A percentile compares a stretch with the other conserved stretches of the same genome.
Conservation (phyloP, 768 basidiomycete species). For the Boletus pseudopeckii region DNA sequence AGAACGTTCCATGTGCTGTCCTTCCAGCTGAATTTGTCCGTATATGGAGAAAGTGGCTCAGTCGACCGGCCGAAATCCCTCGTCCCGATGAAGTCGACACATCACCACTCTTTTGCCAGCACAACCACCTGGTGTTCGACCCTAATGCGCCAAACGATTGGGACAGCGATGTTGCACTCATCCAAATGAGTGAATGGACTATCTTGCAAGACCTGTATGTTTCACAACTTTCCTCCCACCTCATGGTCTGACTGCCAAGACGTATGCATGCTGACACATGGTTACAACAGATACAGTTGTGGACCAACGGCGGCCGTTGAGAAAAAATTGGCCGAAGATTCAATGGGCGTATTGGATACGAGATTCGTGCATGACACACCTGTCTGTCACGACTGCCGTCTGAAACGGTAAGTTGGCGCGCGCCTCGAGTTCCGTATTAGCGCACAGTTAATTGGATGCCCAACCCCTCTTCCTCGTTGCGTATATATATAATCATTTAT, state of each 20-base stretch:
- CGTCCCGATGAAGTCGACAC: slow-evolving; percentile 68
- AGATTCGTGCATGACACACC: slow-evolving; percentile 47
- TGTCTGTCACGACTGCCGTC: slow-evolving; percentile 60
- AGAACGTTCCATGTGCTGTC: slow-evolving; percentile 53
- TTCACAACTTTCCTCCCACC: slow-evolving; percentile 6
- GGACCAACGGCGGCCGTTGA: slow-evolving; percentile 53
- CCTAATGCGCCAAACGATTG: slow-evolving; percentile 59
- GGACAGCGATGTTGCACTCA: slow-evolving; percentile 52
- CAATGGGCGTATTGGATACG: slow-evolving; percentile 29
- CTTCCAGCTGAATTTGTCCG: slow-evolving; percentile 61
- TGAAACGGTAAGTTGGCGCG: slow-evolving; percentile 45
- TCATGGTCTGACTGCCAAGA: slow-evolving; percentile 2
- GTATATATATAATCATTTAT: slow-evolving; percentile 3
- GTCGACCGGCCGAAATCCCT: slow-evolving; percentile 47
- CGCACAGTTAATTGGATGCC: slow-evolving; percentile 5
- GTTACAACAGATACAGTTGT: slow-evolving; percentile 48
- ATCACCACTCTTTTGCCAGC: slow-evolving; percentile 61
- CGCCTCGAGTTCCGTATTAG: slow-evolving; percentile 4
- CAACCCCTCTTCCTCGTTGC: not conserved
- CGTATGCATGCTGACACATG: slow-evolving; percentile 17
- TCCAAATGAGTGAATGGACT: slow-evolving; percentile 66
- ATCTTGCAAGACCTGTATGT: slow-evolving; percentile 56
- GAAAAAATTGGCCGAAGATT: slow-evolving; percentile 29
- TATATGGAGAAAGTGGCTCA: slow-evolving; percentile 69
- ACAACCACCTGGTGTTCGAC: slow-evolving; percentile 61